Conservation (phyloP, 495 filamentous ascomycete genomes). For the Hypomontagnella monticulosa region DNA sequence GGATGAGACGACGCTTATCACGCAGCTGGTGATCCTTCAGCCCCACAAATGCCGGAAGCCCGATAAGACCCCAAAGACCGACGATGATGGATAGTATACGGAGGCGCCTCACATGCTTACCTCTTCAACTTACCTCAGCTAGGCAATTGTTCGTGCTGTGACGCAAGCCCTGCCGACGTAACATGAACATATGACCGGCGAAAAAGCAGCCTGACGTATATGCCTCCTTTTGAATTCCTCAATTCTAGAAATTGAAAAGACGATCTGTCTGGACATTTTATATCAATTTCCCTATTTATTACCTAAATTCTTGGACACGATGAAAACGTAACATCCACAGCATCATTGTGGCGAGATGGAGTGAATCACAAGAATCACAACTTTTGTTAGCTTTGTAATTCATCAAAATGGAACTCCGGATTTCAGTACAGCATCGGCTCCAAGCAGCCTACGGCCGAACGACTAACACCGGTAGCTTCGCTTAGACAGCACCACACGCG, state of each 20-base stretch:
- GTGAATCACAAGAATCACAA: neutral
- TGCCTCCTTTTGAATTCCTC: neutral
- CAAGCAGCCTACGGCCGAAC: neutral
- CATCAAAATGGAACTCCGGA: constrained; percentile 2
- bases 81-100: constrained; percentile 33
- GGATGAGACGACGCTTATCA: constrained; percentile 14
- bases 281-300: constrained; percentile 1
- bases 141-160: constrained; percentile 8
- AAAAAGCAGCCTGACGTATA: constrained; percentile 17
- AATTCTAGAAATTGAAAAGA: constrained; percentile 10
- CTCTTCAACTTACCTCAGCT: neutral
- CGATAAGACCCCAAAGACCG: constrained; percentile 31
- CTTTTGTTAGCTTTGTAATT: constrained; percentile 8
- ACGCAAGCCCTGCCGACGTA: constrained; percentile 1
- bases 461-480: neutral
- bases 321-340: constrained; percentile 12
- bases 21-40: constrained; percentile 28
- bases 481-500: constrained; percentile 9
- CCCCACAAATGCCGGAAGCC: constrained; percentile 32
- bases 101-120: constrained; percentile 5
- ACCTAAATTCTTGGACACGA: neutral
- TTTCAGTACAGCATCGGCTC: constrained; percentile 13
- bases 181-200: neutral
- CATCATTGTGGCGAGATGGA: constrained; percentile 11
- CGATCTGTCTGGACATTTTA: constrained; percentile 1